Evolutionary conservation across 139 green algal genomes (phyloP).

Genomic region (Chlamydomonas sp.): DNA sequence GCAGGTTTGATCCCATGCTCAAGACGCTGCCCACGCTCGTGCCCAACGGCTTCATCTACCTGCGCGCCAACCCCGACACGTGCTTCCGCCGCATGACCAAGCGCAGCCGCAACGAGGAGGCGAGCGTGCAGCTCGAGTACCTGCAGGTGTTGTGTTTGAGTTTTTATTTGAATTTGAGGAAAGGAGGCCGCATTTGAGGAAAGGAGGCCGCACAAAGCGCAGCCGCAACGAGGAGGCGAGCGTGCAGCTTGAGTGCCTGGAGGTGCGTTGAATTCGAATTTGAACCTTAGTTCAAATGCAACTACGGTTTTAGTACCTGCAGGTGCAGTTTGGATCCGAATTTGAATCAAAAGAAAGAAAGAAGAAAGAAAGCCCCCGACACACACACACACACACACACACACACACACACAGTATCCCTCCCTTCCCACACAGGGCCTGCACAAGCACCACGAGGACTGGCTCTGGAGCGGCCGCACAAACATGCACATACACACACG

Average conservation of each 20-base stretch:
- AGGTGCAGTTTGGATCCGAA: too few species aligned
- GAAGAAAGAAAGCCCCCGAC: too few species aligned
- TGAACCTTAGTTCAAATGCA: too few species aligned
- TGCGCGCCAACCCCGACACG: conserved; percentile 57
- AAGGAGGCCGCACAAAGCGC: too few species aligned
- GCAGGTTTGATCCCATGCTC: conserved; percentile 61
- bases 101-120: conserved; percentile 47
- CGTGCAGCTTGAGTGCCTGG: conserved; percentile 70
- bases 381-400: neutral
- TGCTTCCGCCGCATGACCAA: conserved; percentile 65
- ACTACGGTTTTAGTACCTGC: too few species aligned
- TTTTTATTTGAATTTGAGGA: too few species aligned
- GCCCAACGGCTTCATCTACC: conserved; percentile 94
- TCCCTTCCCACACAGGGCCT: too few species aligned
- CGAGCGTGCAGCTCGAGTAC: conserved; percentile 60
- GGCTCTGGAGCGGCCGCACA: neutral
- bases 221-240: conserved; percentile 41
- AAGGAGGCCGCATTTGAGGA: too few species aligned
- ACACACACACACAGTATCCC: neutral
- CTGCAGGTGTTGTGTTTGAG: too few species aligned
- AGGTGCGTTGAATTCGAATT: too few species aligned
- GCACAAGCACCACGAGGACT: neutral
- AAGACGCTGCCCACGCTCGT: conserved; percentile 54
- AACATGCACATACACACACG: too few species aligned
- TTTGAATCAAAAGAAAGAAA: too few species aligned